A percentile compares a stretch with the other conserved stretches of the same genome.
These are phyloP conservation scores for Nidula niveotomentosa DNA, from an alignment of 1,284 basidiomycete species.

Conservation along the genomic window DNA sequence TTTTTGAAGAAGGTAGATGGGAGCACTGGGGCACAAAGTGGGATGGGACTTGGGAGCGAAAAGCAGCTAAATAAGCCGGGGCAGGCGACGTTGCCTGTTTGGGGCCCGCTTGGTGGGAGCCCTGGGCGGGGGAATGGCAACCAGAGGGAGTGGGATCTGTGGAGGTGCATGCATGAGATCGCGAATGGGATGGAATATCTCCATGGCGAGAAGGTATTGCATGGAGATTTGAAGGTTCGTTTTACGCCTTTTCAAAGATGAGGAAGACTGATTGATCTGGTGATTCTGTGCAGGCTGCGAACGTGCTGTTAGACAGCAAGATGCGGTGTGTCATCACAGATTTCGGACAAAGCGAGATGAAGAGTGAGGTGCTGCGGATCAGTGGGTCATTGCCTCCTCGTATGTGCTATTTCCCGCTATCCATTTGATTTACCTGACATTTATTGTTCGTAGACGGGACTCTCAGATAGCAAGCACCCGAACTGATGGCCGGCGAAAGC, in stretches of 20 bases:
- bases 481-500: slow-evolving; percentile 55
- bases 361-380: slow-evolving; percentile 61
- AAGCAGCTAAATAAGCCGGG: slow-evolving; percentile 2
- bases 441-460: slow-evolving; percentile 45
- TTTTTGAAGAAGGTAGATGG: slow-evolving; percentile 32
- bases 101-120: slow-evolving; percentile 4
- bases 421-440: slow-evolving; percentile 3
- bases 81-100: slow-evolving; percentile 7
- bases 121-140: slow-evolving; percentile 26
- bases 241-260: slow-evolving; percentile 1
- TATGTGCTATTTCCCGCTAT: slow-evolving; percentile 31
- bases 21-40: slow-evolving; percentile 12
- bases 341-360: slow-evolving; percentile 80
- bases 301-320: slow-evolving; percentile 70
- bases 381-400: slow-evolving; percentile 53
- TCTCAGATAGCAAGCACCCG: slow-evolving; percentile 74
- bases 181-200: slow-evolving; percentile 78
- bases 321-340: slow-evolving; percentile 71
- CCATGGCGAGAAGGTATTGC: slow-evolving; percentile 61
- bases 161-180: slow-evolving; percentile 67
- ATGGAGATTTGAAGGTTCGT: slow-evolving; percentile 72
- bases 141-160: slow-evolving; percentile 48
- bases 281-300: slow-evolving; percentile 50
- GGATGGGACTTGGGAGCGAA: slow-evolving; percentile 5
- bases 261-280: slow-evolving; percentile 58